phyloP scores from a whole-genome alignment of 2,329 filamentous ascomycete genomes.

The Fusarium pseudograminearum region DNA sequence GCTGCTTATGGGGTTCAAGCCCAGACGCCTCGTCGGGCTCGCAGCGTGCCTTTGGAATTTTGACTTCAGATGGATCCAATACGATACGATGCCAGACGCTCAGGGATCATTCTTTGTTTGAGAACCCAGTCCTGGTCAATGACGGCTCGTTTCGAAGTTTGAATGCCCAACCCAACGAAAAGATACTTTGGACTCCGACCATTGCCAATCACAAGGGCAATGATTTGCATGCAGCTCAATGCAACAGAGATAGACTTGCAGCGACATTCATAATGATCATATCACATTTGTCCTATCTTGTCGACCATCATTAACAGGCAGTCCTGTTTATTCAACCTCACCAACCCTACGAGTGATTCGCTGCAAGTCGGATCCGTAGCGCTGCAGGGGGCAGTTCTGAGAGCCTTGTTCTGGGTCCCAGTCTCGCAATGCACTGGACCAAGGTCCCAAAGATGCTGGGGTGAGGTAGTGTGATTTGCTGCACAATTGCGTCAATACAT shows the following conservation, averaged over 20 bases:
- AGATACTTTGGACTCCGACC: constrained; percentile 14
- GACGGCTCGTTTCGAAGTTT: constrained; percentile 33
- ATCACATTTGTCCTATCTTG: constrained; percentile 2
- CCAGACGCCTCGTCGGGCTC: constrained; percentile 37
- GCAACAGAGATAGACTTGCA: constrained; percentile 24
- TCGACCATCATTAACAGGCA: not conserved
- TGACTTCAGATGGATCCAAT: constrained; percentile 8
- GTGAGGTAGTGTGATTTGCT: constrained; percentile 40
- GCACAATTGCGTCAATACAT: constrained; percentile 48
- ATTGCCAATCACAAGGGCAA: constrained; percentile 32
- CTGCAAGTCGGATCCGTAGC: constrained; percentile 27
- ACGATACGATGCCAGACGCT: constrained; percentile 12
- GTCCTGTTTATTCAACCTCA: constrained; percentile 21
- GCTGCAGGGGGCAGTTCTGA: constrained; percentile 30
- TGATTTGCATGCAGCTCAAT: constrained; percentile 33
- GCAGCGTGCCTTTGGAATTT: constrained; percentile 22
- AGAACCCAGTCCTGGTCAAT: constrained; percentile 32
- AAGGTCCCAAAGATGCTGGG: constrained; percentile 35
- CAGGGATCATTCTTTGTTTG: constrained; percentile 14
- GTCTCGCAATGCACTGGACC: constrained; percentile 28
- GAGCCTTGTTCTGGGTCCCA: constrained; percentile 37
- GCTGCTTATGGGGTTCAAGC: constrained; percentile 24
- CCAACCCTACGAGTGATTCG: constrained; percentile 32
- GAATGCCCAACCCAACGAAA: constrained; percentile 38
- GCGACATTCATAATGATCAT: constrained; percentile 14